Conservation (phyloP, 352 stramenopile genomes). For the Elongisporangium undulatum region DNA sequence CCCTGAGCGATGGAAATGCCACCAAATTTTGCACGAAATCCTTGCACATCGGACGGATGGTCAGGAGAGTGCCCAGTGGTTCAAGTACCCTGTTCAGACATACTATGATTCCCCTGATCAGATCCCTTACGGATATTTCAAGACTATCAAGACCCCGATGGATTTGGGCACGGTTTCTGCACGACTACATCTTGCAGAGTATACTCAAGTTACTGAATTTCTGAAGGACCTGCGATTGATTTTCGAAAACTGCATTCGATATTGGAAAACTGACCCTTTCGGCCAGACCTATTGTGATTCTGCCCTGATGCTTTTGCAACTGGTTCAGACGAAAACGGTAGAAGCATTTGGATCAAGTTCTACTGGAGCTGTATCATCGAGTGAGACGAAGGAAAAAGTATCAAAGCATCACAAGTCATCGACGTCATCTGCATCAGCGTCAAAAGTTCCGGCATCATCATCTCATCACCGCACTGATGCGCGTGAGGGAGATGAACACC, state of each 20-base stretch:
- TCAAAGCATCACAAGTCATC: no score
- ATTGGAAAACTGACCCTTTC: conserved; percentile 75
- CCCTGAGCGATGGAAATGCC: conserved; percentile 76
- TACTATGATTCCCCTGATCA: conserved; percentile 84
- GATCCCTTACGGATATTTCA: conserved; percentile 80
- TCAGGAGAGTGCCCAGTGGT: conserved; percentile 82
- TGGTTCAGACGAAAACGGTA: conserved; percentile 41
- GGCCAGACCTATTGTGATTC: conserved; percentile 78
- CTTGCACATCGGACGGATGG: conserved; percentile 66
- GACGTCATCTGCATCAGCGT: conserved; percentile 8
- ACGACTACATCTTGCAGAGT: conserved; percentile 60
- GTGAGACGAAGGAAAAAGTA: background rate
- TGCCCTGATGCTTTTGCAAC: conserved; percentile 44
- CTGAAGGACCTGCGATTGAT: conserved; percentile 65
- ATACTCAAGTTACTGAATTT: conserved; percentile 56
- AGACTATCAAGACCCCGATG: conserved; percentile 77
- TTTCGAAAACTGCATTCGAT: conserved; percentile 83
- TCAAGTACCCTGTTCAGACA: conserved; percentile 83
- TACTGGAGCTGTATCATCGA: background rate
- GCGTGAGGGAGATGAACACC: background rate
- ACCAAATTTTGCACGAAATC: conserved; percentile 78
- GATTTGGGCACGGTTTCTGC: conserved; percentile 77
- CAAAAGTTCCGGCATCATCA: background rate
- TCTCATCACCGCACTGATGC: no score
- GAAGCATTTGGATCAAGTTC: no score